Base-by-base conservation (phyloP, 2,329 filamentous ascomycete genomes). In the Pyricularia grisea region DNA sequence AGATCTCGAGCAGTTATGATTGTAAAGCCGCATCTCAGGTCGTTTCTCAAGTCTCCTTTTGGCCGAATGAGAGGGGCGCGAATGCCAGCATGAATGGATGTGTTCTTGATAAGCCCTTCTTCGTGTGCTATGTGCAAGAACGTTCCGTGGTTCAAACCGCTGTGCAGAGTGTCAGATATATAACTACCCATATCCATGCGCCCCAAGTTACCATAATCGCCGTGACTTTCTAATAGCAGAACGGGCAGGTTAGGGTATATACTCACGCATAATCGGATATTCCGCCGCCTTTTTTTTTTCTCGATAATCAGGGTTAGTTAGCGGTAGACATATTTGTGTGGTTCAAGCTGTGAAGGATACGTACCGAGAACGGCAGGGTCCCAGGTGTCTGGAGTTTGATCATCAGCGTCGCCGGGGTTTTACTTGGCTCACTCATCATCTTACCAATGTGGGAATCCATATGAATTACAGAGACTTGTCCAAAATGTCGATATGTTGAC, bases 1-100 rank as follows among this genome's bases (percentile, higher is more conserved):
- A 94, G 88, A 71, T 93, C 91, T 72, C 86, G 78, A 0, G 87
- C 86, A 25, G 78, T 87, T 68, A 89, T 75, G 67, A 84, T 84
- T 4, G 82, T 78, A 72, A 89, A 90, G 0, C 87, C 87, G 72
- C 87, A 89, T 12, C 83, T 81, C 61, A 81, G 73, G 73, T 89
- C 87, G 72, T 89, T 87, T 17, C 80, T 77, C 50, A 87, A 70
- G 73, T 89, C 87, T 10, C 77, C 78, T 70, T 83, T 83, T 25
- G 76, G 79, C 14, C 83, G 80, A 10, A 78, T 73, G 0, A 88
- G 74, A 0, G 86, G 85, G 0, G 83, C 86, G 58, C 87, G 81
- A 71, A 88, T 88, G 0, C 87, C 87, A n/a, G 84, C 87, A 74
- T 89, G 87, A 23, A 88, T 82, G 0, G 85, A 88, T 1, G 81